Percentiles rank a stretch among this genome's conserved stretches.
Conservation (phyloP, 2,329 filamentous ascomycete species). For the Calonectria montana region DNA sequence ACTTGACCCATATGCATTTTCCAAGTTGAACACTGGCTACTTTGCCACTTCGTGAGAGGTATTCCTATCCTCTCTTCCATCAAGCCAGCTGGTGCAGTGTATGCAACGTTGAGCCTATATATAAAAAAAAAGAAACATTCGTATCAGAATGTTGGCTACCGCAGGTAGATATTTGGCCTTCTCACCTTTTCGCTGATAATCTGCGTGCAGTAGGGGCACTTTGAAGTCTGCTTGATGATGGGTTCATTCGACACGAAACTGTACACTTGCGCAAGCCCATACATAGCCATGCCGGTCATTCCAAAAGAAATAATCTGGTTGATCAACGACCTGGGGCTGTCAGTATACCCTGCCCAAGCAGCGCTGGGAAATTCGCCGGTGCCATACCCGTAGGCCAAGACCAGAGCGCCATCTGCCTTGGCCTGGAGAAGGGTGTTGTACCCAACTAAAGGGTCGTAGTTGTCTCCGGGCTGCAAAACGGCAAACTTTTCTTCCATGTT, state of each 20-base stretch:
- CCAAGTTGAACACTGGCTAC: background rate
- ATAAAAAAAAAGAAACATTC: too few relatives aligned
- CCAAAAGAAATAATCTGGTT: constrained; percentile 75
- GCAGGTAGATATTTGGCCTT: background rate
- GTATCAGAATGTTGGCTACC: background rate
- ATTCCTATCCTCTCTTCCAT: constrained; percentile 58
- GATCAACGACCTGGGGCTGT: constrained; percentile 63
- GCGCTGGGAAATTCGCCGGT: background rate
- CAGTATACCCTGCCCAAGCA: background rate
- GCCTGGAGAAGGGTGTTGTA: constrained; percentile 80
- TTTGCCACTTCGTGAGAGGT: background rate
- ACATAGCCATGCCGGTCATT: constrained; percentile 73
- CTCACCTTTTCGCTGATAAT: constrained; percentile 71
- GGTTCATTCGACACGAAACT: constrained; percentile 70
- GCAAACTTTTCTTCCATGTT: constrained; percentile 83
- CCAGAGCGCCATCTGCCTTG: constrained; percentile 76
- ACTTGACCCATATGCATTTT: background rate
- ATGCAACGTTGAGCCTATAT: constrained; percentile 58
- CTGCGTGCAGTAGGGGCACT: constrained; percentile 76
- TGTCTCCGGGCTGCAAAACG: constrained; percentile 68
- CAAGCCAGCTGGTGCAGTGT: constrained; percentile 64
- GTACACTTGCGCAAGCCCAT: constrained; percentile 72
- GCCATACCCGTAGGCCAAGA: constrained; percentile 77
- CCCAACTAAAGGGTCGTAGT: constrained; percentile 61
- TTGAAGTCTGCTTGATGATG: constrained; percentile 77